Evolutionary conservation across 176 grass and related monocot genomes (phyloP), one percentile per base, ranked within the genome.

Genomic region (Oryza australiensis): DNA sequence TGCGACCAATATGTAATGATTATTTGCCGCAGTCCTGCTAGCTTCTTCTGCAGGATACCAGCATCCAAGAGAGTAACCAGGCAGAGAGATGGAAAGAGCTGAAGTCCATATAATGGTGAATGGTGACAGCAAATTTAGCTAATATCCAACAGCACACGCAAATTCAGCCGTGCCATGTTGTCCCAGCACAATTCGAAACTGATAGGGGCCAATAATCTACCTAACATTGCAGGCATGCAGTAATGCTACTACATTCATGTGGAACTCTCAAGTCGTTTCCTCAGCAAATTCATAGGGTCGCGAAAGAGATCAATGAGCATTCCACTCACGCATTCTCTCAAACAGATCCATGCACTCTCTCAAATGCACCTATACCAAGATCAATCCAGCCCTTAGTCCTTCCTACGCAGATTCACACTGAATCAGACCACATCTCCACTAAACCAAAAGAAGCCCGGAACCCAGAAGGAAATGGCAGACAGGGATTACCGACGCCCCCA

Each of bases 341-440:
- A 89, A 40, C 18, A 85, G 76, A 72, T 80, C 71, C 40, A 12
- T 20, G 26, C 66, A 24, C 71, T 69, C 64, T 48, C 13, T 62
- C 34, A 15, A 75, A 81, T 75, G 63, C 49, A 70, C 37, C 10
- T 70, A 75, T 62, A 64, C 13, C 24, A 76, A 76, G 40, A 89
- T 77, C 32, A 85, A 81, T 76, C 30, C 51, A 42, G 12, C 42
- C 4, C 80, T 74, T 32, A 72, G 64, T 65, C 4, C 20, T n/a
- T 69, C 18, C 29, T 26, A 64, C 7, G 16, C 35, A 49, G 45
- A 62, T 26, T 4, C 51, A 41, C 40, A 28, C 12, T 62, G 64
- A 76, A 81, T 66, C 40, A 81, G 75, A 30, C 33, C 70, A 69
- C 6, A 5, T 5, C 37, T 75, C 51, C 70, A 40, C 38, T 75